These are phyloP conservation scores for Xerophyta viscosa DNA, from an alignment of 106 monocot species.

Conservation along the genomic window DNA sequence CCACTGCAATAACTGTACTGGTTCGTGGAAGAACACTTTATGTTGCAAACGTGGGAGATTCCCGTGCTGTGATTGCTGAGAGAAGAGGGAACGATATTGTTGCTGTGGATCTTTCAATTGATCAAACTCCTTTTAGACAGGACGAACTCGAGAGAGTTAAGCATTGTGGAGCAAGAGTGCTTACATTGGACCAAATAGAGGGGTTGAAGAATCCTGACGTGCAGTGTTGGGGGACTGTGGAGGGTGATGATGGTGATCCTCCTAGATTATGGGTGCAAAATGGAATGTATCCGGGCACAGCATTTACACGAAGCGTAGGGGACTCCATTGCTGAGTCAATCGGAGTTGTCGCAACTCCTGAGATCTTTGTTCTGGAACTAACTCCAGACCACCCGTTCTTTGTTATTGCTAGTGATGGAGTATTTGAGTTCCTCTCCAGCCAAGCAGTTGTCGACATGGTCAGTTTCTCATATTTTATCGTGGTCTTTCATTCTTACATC, in stretches of 20 bases:
- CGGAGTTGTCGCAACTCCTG: conserved; percentile 83
- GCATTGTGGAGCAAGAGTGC: conserved; percentile 84
- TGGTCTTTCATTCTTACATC: not conserved
- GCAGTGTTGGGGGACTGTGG: conserved; percentile 86
- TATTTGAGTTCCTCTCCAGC: conserved; percentile 95
- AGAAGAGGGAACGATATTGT: conserved; percentile 53
- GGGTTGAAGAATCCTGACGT: conserved; percentile 86
- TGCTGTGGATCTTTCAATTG: conserved; percentile 80
- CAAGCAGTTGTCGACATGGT: conserved; percentile 95
- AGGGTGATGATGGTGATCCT: conserved; percentile 91
- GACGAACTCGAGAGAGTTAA: conserved; percentile 96
- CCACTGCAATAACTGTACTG: conserved; percentile 79
- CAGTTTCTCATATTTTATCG: too few species aligned
- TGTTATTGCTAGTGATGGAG: conserved; percentile 96
- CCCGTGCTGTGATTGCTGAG: conserved; percentile 89
- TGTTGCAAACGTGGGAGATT: conserved; percentile 92
- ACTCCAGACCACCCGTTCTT: conserved; percentile 73
- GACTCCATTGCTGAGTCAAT: conserved; percentile 95
- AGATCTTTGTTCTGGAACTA: conserved; percentile 74
- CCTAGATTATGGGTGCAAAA: conserved; percentile 94
- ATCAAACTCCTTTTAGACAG: conserved; percentile 85
- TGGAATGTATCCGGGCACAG: conserved; percentile 97
- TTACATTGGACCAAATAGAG: conserved; percentile 95
- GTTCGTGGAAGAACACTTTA: conserved; percentile 72
- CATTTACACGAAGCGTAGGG: conserved; percentile 91